phyloP scores from a whole-genome alignment of 2,329 filamentous ascomycete species.

The Mycocentrospora acerina region DNA sequence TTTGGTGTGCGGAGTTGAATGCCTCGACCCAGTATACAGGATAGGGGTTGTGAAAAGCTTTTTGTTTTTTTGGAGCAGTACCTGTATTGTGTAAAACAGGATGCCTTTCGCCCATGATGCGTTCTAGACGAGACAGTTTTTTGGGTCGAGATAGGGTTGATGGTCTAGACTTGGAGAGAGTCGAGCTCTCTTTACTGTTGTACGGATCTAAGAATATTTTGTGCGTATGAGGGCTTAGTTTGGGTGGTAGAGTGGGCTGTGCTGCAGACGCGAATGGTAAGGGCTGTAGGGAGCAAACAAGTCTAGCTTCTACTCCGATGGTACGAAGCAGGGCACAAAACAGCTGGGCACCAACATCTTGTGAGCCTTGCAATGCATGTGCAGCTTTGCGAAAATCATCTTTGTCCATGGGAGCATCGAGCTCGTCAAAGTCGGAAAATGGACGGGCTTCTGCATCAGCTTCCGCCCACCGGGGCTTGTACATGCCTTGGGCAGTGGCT shows the following conservation, averaged over 20 bases:
- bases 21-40: slow-evolving; percentile 96
- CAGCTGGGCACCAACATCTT: slow-evolving; percentile 85
- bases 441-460: slow-evolving; percentile 59
- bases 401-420: slow-evolving; percentile 68
- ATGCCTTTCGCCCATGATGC: slow-evolving; percentile 33
- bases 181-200: slow-evolving; percentile 18
- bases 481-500: slow-evolving; percentile 59
- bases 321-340: slow-evolving; percentile 85
- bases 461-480: slow-evolving; percentile 68
- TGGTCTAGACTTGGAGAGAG: slow-evolving; percentile 20
- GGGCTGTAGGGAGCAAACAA: slow-evolving; percentile 88
- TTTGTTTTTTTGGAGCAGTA: slow-evolving; percentile 41
- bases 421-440: slow-evolving; percentile 54
- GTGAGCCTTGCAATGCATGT: slow-evolving; percentile 70
- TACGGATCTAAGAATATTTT: slow-evolving; percentile 36
- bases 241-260: slow-evolving; percentile 32
- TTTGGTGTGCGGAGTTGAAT: slow-evolving; percentile 81
- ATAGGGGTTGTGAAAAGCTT: slow-evolving; percentile 68
- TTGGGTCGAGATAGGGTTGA: slow-evolving; percentile 27
- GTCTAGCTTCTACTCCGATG: slow-evolving; percentile 76
- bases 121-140: slow-evolving; percentile 35
- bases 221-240: slow-evolving; percentile 20
- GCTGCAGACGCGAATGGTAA: slow-evolving; percentile 63
- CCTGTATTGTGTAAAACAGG: slow-evolving; percentile 25
- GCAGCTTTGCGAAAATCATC: slow-evolving; percentile 74